These are phyloP conservation scores for Fusarium concolor DNA, from an alignment of 2,329 filamentous ascomycete species.

Conservation along the genomic window DNA sequence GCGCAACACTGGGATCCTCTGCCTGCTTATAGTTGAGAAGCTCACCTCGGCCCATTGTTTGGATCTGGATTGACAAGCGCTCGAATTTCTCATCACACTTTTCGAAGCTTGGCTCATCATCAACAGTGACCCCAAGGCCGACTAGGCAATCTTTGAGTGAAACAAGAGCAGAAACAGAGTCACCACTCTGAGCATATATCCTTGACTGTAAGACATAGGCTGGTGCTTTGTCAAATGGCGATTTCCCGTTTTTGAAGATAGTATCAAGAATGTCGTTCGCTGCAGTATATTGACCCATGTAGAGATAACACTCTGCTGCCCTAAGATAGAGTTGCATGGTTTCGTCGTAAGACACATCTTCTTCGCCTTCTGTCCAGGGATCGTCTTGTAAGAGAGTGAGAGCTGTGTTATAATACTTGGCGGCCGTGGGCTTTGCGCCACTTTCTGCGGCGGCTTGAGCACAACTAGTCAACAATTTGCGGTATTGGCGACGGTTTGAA, in stretches of 20 bases:
- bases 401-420: slow-evolving; percentile 83
- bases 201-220: slow-evolving; percentile 87
- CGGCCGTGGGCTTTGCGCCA: slow-evolving; percentile 82
- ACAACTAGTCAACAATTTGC: slow-evolving; percentile 81
- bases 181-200: slow-evolving; percentile 79
- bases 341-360: slow-evolving; percentile 87
- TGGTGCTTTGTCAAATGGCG: slow-evolving; percentile 82
- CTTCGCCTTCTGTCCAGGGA: slow-evolving; percentile 76
- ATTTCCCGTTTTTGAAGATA: slow-evolving; percentile 77
- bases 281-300: slow-evolving; percentile 76
- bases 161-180: slow-evolving; percentile 75
- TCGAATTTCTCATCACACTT: slow-evolving; percentile 82
- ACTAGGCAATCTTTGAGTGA: slow-evolving; percentile 77
- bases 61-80: slow-evolving; percentile 68
- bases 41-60: slow-evolving; percentile 64
- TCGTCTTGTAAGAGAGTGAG: slow-evolving; percentile 82
- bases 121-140: slow-evolving; percentile 75
- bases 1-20: slow-evolving; percentile 67
- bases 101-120: slow-evolving; percentile 75
- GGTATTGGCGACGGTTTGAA: slow-evolving; percentile 70
- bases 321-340: slow-evolving; percentile 83
- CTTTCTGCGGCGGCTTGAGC: slow-evolving; percentile 83
- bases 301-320: slow-evolving; percentile 85
- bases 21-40: slow-evolving; percentile 58
- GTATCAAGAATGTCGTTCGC: slow-evolving; percentile 76